Conservation (phyloP, 306 rosid species). For the Myrica gale region DNA sequence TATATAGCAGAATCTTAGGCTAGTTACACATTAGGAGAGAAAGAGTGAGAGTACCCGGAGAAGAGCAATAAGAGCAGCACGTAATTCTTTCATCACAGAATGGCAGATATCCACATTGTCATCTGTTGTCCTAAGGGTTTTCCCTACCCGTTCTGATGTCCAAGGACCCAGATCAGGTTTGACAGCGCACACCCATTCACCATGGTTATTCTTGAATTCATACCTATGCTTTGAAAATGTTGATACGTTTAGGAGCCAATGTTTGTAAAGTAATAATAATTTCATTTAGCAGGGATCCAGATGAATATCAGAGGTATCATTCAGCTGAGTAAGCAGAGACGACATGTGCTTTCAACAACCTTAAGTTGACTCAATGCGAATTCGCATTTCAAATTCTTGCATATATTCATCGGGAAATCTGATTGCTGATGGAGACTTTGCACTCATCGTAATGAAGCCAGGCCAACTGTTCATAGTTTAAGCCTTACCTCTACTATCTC, state of each 20-base stretch:
- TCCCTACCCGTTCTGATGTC: constrained; percentile 61
- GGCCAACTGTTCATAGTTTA: neutral
- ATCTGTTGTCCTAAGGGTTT: constrained; percentile 55
- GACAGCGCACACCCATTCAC: constrained; percentile 62
- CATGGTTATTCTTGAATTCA: constrained; percentile 83
- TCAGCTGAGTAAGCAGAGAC: too few relatives aligned
- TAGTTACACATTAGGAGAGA: neutral
- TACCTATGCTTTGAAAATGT: constrained; percentile 42
- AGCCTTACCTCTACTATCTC: neutral
- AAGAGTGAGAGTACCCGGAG: constrained; percentile 65
- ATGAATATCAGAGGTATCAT: constrained; percentile 5
- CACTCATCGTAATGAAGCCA: neutral
- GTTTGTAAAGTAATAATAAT: constrained; percentile 10
- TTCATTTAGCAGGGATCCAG: neutral
- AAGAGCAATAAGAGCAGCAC: constrained; percentile 64
- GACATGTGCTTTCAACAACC: too few relatives aligned
- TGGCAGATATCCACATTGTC: constrained; percentile 43
- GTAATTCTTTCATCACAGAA: constrained; percentile 55
- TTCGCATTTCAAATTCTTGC: neutral
- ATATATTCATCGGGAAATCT: neutral
- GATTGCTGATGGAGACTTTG: neutral
- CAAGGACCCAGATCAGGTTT: constrained; percentile 84
- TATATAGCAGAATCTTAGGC: neutral
- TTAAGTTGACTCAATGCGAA: neutral
- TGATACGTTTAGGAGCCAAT: neutral